phyloP scores from a whole-genome alignment of 2,329 filamentous ascomycete species.

The Hypoxylon sp. region DNA sequence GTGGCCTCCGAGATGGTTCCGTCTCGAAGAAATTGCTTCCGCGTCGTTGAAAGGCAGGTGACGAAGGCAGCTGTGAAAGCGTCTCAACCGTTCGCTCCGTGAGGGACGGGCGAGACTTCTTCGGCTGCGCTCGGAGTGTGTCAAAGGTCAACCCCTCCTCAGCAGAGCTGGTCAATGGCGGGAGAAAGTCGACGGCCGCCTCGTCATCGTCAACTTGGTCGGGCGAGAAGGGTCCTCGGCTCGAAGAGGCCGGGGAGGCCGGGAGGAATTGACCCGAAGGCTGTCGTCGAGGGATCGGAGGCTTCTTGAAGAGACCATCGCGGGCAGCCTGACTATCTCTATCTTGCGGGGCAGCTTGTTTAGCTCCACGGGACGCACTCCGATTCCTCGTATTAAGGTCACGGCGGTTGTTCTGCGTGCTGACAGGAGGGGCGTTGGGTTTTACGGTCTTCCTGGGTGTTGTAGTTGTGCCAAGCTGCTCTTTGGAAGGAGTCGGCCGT shows the following conservation, averaged over 20 bases:
- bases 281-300: slow-evolving; percentile 31
- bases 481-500: slow-evolving; percentile 40
- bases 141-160: slow-evolving; percentile 41
- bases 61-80: slow-evolving; percentile 77
- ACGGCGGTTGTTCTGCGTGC: slow-evolving; percentile 34
- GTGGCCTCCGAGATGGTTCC: slow-evolving; percentile 65
- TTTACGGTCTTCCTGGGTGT: slow-evolving; percentile 38
- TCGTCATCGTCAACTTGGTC: slow-evolving; percentile 24
- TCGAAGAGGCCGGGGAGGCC: slow-evolving; percentile 22
- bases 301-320: slow-evolving; percentile 37
- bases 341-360: slow-evolving; percentile 24
- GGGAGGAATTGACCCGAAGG: slow-evolving; percentile 38
- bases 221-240: slow-evolving; percentile 17
- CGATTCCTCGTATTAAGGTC: slow-evolving; percentile 31
- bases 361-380: slow-evolving; percentile 34
- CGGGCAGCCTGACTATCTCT: slow-evolving; percentile 27
- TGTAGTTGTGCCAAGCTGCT: slow-evolving; percentile 39
- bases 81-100: slow-evolving; percentile 89
- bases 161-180: slow-evolving; percentile 32
- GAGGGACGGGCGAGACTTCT: slow-evolving; percentile 63
- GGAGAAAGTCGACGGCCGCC: slow-evolving; percentile 35
- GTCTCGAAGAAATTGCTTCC: slow-evolving; percentile 76
- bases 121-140: slow-evolving; percentile 27
- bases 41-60: slow-evolving; percentile 72
- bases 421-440: slow-evolving; percentile 32